Evolutionary conservation across 2,329 filamentous ascomycete species (phyloP).

Genomic region (Clonostachys sp.): DNA sequence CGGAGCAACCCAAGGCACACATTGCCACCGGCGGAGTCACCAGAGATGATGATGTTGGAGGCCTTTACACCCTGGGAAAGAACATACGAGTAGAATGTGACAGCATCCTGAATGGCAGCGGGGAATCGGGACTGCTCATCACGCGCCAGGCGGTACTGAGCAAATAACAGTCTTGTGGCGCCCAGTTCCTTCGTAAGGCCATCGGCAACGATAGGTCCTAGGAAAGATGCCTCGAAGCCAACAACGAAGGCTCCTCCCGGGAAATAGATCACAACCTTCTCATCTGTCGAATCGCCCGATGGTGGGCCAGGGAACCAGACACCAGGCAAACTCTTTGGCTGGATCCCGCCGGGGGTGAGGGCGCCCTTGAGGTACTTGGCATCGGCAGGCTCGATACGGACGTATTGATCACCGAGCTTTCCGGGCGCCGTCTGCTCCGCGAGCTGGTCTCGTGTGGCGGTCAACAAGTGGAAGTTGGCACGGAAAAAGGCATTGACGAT

Average conservation of each 20-base stretch:
- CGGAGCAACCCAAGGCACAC: slow-evolving; percentile 14
- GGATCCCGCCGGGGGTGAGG: slow-evolving; percentile 1
- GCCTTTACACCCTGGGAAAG: too few species aligned
- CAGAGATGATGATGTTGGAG: too few species aligned
- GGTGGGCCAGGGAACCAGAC: slow-evolving; percentile 9
- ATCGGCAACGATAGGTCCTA: neutral
- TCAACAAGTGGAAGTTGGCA: neutral
- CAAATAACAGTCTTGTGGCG: neutral
- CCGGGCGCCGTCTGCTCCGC: neutral
- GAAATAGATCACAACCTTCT: neutral
- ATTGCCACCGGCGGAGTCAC: too few species aligned
- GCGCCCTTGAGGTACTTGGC: slow-evolving; percentile 6
- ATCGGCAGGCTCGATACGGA: neutral
- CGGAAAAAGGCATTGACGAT: neutral
- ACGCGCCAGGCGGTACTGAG: neutral
- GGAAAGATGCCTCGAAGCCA: neutral
- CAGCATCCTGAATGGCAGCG: too few species aligned
- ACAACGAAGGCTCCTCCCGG: neutral
- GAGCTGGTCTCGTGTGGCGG: neutral
- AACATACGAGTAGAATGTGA: too few species aligned
- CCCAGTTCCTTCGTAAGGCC: neutral
- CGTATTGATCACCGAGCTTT: neutral
- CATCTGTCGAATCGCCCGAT: neutral
- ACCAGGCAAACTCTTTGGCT: slow-evolving; percentile 7
- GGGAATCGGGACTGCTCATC: too few species aligned